Evolutionary conservation across 2,329 filamentous ascomycete species (phyloP).

Genomic region (Exophiala spinifera): DNA sequence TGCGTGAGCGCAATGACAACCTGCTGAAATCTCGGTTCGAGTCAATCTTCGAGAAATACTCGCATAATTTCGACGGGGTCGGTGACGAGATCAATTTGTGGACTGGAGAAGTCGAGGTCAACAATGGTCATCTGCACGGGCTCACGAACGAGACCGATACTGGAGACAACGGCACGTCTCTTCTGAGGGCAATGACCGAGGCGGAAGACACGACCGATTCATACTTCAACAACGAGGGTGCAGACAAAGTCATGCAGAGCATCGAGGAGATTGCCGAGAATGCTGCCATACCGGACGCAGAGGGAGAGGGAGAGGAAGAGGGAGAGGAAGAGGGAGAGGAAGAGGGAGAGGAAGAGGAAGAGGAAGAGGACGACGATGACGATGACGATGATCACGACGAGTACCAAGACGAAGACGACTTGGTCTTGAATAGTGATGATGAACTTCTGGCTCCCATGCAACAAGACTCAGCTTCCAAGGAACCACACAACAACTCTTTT

Average conservation of each 20-base stretch:
- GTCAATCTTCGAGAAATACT: constrained; percentile 84
- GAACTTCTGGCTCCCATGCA: constrained; percentile 14
- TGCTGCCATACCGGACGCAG: constrained; percentile 14
- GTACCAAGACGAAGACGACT: not conserved
- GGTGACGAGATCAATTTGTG: constrained; percentile 86
- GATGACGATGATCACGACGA: constrained; percentile 10
- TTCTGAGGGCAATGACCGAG: constrained; percentile 27
- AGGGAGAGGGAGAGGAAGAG: constrained; percentile 6
- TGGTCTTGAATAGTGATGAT: constrained; percentile 3
- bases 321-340: no score
- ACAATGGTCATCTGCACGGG: constrained; percentile 78
- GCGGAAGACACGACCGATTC: constrained; percentile 13
- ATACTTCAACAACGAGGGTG: constrained; percentile 13
- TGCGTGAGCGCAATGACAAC: constrained; percentile 63
- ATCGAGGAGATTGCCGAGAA: constrained; percentile 29
- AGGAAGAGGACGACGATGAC: constrained; percentile 1
- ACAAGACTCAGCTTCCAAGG: not conserved
- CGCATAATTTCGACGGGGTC: constrained; percentile 73
- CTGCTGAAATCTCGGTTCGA: constrained; percentile 82
- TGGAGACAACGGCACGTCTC: constrained; percentile 32
- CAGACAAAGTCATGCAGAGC: constrained; percentile 25
- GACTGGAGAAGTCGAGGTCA: constrained; percentile 77
- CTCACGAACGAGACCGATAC: constrained; percentile 59
- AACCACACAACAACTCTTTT: constrained; percentile 3
- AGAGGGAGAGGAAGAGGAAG: no score